phyloP scores from a whole-genome alignment of 2,329 filamentous ascomycete genomes.

The Aureobasidium subglaciale region DNA sequence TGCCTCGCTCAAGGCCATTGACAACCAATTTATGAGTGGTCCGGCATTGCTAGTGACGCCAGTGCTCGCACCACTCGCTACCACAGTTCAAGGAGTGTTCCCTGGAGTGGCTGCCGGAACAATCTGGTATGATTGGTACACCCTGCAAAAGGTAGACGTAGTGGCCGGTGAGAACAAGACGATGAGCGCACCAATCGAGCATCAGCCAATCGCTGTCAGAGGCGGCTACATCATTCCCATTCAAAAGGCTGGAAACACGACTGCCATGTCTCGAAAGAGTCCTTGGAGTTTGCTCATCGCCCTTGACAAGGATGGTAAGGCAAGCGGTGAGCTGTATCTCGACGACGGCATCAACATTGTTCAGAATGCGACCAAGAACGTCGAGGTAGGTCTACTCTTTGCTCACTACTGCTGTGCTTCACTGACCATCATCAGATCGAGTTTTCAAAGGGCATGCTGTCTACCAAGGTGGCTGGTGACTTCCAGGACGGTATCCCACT shows the following conservation, averaged over 20 bases:
- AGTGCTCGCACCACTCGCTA: constrained; percentile 21
- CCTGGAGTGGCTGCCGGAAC: constrained; percentile 22
- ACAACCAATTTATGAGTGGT: constrained; percentile 25
- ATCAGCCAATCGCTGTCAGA: constrained; percentile 21
- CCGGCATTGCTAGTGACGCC: constrained; percentile 23
- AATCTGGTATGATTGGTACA: constrained; percentile 26
- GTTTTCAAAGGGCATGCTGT: constrained; percentile 13
- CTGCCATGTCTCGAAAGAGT: constrained; percentile 17
- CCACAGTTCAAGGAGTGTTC: constrained; percentile 23
- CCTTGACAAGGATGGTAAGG: constrained; percentile 20
- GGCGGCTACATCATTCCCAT: constrained; percentile 23
- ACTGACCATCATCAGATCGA: not conserved
- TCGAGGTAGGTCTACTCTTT: constrained; percentile 14
- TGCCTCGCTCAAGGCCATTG: constrained; percentile 20
- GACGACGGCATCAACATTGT: constrained; percentile 23
- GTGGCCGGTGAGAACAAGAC: constrained; percentile 23
- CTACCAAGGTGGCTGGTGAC: constrained; percentile 7
- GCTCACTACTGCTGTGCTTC: not conserved
- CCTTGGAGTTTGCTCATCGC: constrained; percentile 23
- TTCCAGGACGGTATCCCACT: constrained; percentile 15
- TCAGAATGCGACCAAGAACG: constrained; percentile 23
- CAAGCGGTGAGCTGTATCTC: constrained; percentile 21
- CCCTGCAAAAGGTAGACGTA: constrained; percentile 19
- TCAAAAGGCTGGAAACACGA: constrained; percentile 23
- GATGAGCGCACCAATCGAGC: constrained; percentile 20